Percentiles rank a stretch among this genome's conserved stretches.
Evolutionary conservation across 2,329 filamentous ascomycete species (phyloP).

Genomic region (Chalara sp.): DNA sequence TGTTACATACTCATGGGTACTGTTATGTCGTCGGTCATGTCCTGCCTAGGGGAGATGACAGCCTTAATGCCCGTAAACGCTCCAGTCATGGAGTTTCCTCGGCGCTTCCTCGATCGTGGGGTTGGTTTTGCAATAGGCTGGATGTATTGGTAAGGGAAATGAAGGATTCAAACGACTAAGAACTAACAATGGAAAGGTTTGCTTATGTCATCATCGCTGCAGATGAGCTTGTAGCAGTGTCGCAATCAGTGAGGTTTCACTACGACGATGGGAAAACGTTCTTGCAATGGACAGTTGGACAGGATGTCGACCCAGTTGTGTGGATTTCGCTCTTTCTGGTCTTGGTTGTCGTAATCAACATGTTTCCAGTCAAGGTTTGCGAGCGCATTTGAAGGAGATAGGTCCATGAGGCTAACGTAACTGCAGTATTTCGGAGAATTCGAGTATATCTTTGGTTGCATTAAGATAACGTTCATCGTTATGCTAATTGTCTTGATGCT

Average conservation of each 20-base stretch:
- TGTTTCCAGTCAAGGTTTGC: conserved; percentile 31
- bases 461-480: conserved; percentile 31
- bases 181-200: conserved; percentile 25
- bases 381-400: not conserved
- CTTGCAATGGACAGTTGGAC: conserved; percentile 27
- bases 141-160: conserved; percentile 29
- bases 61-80: conserved; percentile 34
- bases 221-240: conserved; percentile 30
- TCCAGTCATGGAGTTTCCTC: conserved; percentile 32
- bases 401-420: no score
- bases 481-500: conserved; percentile 32
- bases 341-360: conserved; percentile 29
- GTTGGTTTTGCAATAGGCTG: conserved; percentile 33
- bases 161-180: not conserved
- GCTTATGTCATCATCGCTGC: conserved; percentile 31
- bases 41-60: conserved; percentile 35
- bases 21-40: conserved; percentile 36
- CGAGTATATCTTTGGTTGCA: conserved; percentile 31
- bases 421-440: conserved; percentile 28
- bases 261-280: conserved; percentile 31
- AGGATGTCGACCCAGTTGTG: conserved; percentile 29
- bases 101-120: conserved; percentile 30
- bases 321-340: conserved; percentile 32
- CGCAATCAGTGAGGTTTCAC: conserved; percentile 29
- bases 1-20: conserved; percentile 36